A percentile compares a stretch with the other conserved stretches of the same genome.
phyloP scores from a whole-genome alignment of 345 rosid genomes.

The Brassica cretica region DNA sequence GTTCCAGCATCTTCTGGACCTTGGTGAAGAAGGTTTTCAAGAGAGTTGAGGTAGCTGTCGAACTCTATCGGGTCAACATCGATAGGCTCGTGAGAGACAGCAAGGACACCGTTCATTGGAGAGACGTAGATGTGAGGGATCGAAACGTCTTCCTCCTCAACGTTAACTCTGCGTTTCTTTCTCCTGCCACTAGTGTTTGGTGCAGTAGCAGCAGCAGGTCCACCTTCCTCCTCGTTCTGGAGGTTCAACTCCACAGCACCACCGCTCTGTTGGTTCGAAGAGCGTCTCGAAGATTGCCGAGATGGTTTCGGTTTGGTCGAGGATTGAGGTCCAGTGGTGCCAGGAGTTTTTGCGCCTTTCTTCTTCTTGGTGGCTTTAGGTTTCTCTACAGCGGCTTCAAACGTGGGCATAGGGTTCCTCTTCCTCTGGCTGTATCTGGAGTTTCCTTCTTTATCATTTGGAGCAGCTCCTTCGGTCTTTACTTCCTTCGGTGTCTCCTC shows the following conservation, averaged over 20 bases:
- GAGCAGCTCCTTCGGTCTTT: slow-evolving; percentile 9
- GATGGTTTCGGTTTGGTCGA: slow-evolving; percentile 31
- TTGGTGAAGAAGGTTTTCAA: slow-evolving; percentile 57
- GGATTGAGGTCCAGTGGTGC: slow-evolving; percentile 30
- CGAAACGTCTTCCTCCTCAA: slow-evolving; percentile 22
- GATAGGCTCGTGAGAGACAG: slow-evolving; percentile 22
- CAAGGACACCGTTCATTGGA: slow-evolving; percentile 34
- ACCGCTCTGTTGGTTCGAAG: slow-evolving; percentile 31
- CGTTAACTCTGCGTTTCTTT: slow-evolving; percentile 28
- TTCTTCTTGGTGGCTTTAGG: slow-evolving; percentile 45
- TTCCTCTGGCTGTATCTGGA: slow-evolving; percentile 39
- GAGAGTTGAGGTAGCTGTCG: slow-evolving; percentile 57
- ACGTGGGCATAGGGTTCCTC: slow-evolving; percentile 42
- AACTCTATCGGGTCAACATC: slow-evolving; percentile 55
- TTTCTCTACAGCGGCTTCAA: slow-evolving; percentile 22
- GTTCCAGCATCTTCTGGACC: slow-evolving; percentile 37
- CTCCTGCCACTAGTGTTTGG: slow-evolving; percentile 24
- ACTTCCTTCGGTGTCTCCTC: slow-evolving; percentile 37
- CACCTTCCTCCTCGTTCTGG: slow-evolving; percentile 25
- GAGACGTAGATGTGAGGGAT: slow-evolving; percentile 41
- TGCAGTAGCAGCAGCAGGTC: slow-evolving; percentile 20
- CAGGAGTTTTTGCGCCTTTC: slow-evolving; percentile 29
- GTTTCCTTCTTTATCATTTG: slow-evolving; percentile 30
- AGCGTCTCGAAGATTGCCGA: slow-evolving; percentile 42
- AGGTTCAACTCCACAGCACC: slow-evolving; percentile 31